Base-by-base conservation (phyloP, 2,329 filamentous ascomycete genomes). In the Colletotrichum acutatum region DNA sequence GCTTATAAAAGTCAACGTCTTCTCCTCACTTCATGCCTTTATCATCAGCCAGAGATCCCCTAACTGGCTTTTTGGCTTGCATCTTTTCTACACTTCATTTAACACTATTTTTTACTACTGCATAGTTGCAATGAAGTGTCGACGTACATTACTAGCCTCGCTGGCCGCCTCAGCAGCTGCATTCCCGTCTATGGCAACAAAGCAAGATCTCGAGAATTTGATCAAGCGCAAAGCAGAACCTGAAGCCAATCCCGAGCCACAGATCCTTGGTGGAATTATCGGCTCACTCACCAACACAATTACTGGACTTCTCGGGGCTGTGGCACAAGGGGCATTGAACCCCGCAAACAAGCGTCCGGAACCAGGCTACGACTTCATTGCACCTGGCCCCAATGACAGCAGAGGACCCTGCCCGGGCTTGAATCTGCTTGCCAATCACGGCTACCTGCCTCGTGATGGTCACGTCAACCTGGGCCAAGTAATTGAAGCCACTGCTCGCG, bases 381-480 rank as follows among this genome's bases (percentile, higher is more conserved):
- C 67, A 2, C 70, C 61, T 14, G 63, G 66, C 0, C 66, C 60
- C 1, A 53, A 58, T 1, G 70, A 72, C 46, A 72, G 70, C 42
- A 46, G 70, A 6, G 70, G 70, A 2, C 80, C 84, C 54, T 86
- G 84, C 57, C 84, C 84, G 1, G 84, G 83, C 75, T 76, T 86
- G 71, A 86, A 86, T 68, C 81, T 84, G 1, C 78, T 86, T 16
- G 83, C 84, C 9, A 86, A 86, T 74, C 82, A 86, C 59, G 83
- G 82, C 0, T 85, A 83, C 71, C 80, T 86, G 24, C 82, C 82
- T 0, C 84, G 81, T 57, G 77, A 85, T 56, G 84, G 84, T 16
- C 77, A 70, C 28, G 70, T 72, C 56, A 72, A 56, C 37, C 34
- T 72, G 9, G 70, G 66, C 22, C 70, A 72, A 5, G 66, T 72